Conservation (phyloP, 2,329 filamentous ascomycete species). For the Alternaria dauci region DNA sequence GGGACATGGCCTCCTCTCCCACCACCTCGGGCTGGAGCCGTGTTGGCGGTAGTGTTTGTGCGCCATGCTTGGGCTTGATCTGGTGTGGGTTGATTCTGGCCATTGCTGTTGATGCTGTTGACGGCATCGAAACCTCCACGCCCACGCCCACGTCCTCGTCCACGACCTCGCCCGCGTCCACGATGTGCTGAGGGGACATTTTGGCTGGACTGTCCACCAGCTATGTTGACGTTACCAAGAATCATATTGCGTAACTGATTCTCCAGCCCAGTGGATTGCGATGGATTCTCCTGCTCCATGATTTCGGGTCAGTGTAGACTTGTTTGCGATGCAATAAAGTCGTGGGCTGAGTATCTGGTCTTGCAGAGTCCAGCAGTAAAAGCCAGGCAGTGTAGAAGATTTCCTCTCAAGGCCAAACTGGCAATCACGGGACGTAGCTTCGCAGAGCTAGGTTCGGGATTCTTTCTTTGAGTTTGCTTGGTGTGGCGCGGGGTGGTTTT, state of each 20-base stretch:
- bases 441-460: not conserved
- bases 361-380: not conserved
- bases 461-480: not conserved
- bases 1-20: constrained; percentile 17
- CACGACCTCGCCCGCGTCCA: constrained; percentile 17
- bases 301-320: constrained; percentile 4
- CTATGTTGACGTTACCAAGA: constrained; percentile 59
- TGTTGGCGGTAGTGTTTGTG: constrained; percentile 5
- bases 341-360: not conserved
- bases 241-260: constrained; percentile 68
- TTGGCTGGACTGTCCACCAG: constrained; percentile 26
- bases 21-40: constrained; percentile 14
- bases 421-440: not conserved
- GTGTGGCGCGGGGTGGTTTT: not conserved
- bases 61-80: constrained; percentile 20
- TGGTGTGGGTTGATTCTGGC: constrained; percentile 12
- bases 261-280: constrained; percentile 52
- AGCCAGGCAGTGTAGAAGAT: not conserved
- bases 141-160: constrained; percentile 28
- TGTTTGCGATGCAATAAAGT: not conserved
- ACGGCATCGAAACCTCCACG: constrained; percentile 25
- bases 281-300: constrained; percentile 29
- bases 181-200: constrained; percentile 27
- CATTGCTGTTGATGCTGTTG: constrained; percentile 17
- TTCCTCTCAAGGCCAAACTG: not conserved